Evolutionary conservation across 73 alveolate species (phyloP), one percentile per base, ranked within the genome.

Genomic region (Halteria grandinella): DNA sequence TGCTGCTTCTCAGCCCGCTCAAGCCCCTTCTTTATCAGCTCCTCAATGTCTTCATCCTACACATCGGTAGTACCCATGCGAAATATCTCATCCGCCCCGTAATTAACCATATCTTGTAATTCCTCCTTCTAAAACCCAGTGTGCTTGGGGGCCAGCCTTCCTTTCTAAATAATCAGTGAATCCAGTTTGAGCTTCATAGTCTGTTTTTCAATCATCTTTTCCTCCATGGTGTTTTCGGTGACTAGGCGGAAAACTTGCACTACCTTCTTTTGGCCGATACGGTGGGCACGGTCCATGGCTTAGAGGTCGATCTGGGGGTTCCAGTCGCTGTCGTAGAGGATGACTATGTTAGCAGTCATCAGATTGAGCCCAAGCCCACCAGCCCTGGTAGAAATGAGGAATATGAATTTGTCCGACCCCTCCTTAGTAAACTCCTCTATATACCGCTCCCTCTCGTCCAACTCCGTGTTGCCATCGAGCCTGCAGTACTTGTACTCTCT

Each of bases 221-320:
- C 99, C 78, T 97, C 99, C 54, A 97, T 94, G 10, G 99, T 94
- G 88, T 90, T 91, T 80, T 94, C 95, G 44, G 98, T 94, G 47
- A 91, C 87, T 75, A 97, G 85, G 45, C 99, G 78, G 81, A 89
- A 95, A 0, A 95, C 98, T 59, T 91, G 77, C 36, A 94, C 99
- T 55, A 93, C 89, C 59, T 93, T 97, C 69, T 93, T 89, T 81
- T 97, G 98, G 20, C 99, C 99, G 53, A 97, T 97, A 76, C 99
- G 88, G 79, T 97, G 99, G 15, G 99, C 99, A 54, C 99, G 88
- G 73, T 97, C 99, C 98, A 97, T 97, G 37, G 99, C 99, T 73
- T 98, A 95, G 70, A 95, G 90, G 71, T 98, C 99, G 75, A 96
- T 94, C 69, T 96, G 95, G 1, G 99, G 99, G 73, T 98, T 98